Evolutionary conservation across 2,329 filamentous ascomycete species (phyloP), one percentile per base, ranked within the genome.

Genomic region (Fusarium tricinctum): DNA sequence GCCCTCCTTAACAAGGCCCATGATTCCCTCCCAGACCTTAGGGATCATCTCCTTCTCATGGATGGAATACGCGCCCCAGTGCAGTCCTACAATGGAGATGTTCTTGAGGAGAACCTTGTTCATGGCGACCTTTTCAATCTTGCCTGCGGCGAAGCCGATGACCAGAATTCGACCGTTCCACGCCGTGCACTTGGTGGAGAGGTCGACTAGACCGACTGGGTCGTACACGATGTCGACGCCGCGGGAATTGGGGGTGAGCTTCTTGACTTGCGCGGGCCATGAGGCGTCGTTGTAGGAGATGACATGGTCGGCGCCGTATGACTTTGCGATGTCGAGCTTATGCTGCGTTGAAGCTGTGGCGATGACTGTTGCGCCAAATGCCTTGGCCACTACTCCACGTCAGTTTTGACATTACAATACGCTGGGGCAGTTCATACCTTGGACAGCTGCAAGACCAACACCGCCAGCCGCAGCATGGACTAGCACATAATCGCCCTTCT

Each of bases 191-290:
- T 97, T 97, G 71, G 94, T 92, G 71, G 90, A 93, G 76, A 89
- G 86, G 70, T 97, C 93, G 49, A 97, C 92, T 77, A 97, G 82
- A 1, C 95, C 95, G 2, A 98, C 95, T 14, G 95, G 94, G 78
- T 98, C 95, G 81, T 93, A 98, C 22, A 98, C 94, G 51, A 98
- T 93, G 79, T 98, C 94, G 19, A 97, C 94, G 13, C 94, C 88
- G 44, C 82, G 79, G 2, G 87, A 87, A 66, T 89, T 88, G 0
- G 92, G 92, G 6, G 91, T 95, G 60, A 98, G 79, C 71, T 88
- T 89, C 82, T 92, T 92, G 47, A 97, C 93, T 63, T 89, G 79
- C 3, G 84, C 82, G n/a, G 88, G 86, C 85, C 91, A 90, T 55
- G 84, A 81, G 3, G 83, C 76, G 66, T 91, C 84, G 19, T 85